Conservation (phyloP, 2,329 filamentous ascomycete genomes). For the Lithohypha guttulata region DNA sequence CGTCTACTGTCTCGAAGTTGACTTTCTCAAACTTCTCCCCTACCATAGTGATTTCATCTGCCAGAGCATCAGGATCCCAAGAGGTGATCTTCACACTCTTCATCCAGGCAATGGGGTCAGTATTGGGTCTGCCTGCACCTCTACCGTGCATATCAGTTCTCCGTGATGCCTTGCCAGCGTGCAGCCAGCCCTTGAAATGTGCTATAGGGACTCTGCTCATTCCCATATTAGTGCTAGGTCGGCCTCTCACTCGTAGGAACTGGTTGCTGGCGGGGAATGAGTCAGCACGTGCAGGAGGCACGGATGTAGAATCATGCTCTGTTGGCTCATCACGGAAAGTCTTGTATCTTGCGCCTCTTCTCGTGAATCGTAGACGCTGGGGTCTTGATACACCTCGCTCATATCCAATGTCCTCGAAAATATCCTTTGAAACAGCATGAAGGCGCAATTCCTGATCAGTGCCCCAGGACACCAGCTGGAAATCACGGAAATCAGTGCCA, state of each 20-base stretch:
- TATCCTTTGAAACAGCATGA: constrained; percentile 57
- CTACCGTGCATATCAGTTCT: constrained; percentile 39
- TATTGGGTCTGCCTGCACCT: constrained; percentile 37
- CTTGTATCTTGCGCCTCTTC: constrained; percentile 75
- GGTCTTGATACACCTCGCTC: constrained; percentile 56
- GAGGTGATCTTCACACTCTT: constrained; percentile 51
- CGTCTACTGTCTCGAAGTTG: constrained; percentile 48
- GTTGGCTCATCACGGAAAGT: constrained; percentile 68
- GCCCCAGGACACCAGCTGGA: constrained; percentile 88
- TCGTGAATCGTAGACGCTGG: constrained; percentile 59
- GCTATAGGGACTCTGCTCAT: constrained; percentile 43
- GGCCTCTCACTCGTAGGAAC: constrained; percentile 12
- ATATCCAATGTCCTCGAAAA: constrained; percentile 60
- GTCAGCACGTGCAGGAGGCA: constrained; percentile 18
- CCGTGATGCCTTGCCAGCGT: constrained; percentile 38
- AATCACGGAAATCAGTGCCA: constrained; percentile 71
- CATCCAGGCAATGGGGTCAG: constrained; percentile 54
- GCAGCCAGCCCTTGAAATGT: constrained; percentile 32
- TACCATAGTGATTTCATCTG: constrained; percentile 51
- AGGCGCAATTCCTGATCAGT: constrained; percentile 73
- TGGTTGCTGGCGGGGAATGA: constrained; percentile 13
- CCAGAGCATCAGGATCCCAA: constrained; percentile 38
- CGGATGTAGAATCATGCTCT: constrained; percentile 31
- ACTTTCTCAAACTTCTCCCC: constrained; percentile 52
- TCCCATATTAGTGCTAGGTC: constrained; percentile 31